A percentile compares a stretch with the other conserved stretches of the same genome.
phyloP scores from a whole-genome alignment of 2,329 filamentous ascomycete genomes.

The Huntiella abstrusa region DNA sequence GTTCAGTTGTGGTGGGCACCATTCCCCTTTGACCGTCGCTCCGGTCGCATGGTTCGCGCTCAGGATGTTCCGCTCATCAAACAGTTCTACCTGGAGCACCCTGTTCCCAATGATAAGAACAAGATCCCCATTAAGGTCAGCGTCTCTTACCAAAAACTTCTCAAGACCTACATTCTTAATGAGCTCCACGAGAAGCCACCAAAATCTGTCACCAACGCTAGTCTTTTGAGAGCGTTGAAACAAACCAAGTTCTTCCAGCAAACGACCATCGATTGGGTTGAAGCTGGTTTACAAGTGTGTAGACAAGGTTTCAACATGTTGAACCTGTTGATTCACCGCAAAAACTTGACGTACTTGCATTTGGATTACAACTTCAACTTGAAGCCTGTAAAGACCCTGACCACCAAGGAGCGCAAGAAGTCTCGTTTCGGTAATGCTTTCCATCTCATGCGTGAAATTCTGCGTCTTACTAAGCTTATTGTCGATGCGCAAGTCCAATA shows the following conservation, averaged over 20 bases:
- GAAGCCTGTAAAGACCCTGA: slow-evolving; percentile 96
- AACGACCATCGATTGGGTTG: slow-evolving; percentile 97
- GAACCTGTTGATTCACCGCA: slow-evolving; percentile 90
- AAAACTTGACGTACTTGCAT: slow-evolving; percentile 95
- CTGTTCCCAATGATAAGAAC: slow-evolving; percentile 35
- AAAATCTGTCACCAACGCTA: slow-evolving; percentile 90
- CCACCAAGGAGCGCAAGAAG: slow-evolving; percentile 98
- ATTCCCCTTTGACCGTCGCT: slow-evolving; percentile 84
- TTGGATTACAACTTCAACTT: slow-evolving; percentile 99
- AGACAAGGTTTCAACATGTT: slow-evolving; percentile 99
- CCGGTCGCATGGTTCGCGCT: slow-evolving; percentile 86
- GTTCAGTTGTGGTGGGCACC: slow-evolving; percentile 97
- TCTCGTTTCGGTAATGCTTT: slow-evolving; percentile 98
- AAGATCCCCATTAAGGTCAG: slow-evolving; percentile 85
- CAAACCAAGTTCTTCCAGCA: slow-evolving; percentile 99
- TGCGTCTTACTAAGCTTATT: slow-evolving; percentile 89
- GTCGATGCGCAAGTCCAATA: slow-evolving; percentile 98
- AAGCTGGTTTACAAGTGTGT: slow-evolving; percentile 94
- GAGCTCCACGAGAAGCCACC: slow-evolving; percentile 91
- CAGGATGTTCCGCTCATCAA: slow-evolving; percentile 95
- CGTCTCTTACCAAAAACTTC: slow-evolving; percentile 92
- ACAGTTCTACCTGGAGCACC: slow-evolving; percentile 96
- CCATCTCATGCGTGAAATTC: slow-evolving; percentile 94
- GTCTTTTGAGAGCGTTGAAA: slow-evolving; percentile 74
- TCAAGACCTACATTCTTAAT: slow-evolving; percentile 92